A percentile compares a stretch with the other conserved stretches of the same genome.
phyloP scores from a whole-genome alignment of 2,329 filamentous ascomycete species.

The Scortechinia acanthostroma region DNA sequence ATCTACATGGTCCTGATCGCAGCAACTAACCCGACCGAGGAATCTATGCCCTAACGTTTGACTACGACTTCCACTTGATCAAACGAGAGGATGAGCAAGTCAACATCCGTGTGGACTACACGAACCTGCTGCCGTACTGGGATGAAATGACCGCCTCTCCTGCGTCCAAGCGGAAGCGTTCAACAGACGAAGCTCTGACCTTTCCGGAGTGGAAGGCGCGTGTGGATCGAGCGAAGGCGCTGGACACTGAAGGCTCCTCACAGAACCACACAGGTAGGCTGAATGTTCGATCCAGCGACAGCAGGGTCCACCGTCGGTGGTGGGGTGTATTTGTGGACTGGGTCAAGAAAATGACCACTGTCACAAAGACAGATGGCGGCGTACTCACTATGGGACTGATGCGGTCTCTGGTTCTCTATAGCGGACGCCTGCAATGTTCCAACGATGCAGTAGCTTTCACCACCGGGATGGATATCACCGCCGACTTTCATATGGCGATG shows the following conservation, averaged over 20 bases:
- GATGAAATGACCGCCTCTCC: not conserved
- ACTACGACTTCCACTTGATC: not conserved
- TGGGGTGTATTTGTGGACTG: not conserved
- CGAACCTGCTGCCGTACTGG: not conserved
- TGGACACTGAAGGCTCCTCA: no score
- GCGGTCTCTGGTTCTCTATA: not conserved
- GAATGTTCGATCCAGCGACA: no score
- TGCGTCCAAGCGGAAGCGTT: not conserved
- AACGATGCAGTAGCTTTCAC: not conserved
- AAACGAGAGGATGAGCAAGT: not conserved
- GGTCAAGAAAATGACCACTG: not conserved
- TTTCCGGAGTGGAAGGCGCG: no score
- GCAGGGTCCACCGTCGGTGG: no score
- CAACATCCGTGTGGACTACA: not conserved
- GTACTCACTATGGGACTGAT: not conserved
- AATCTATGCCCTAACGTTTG: not conserved
- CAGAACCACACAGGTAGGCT: no score
- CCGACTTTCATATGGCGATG: not conserved
- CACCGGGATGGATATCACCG: not conserved
- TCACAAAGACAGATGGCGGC: not conserved
- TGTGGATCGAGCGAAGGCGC: no score
- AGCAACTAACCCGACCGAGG: no score
- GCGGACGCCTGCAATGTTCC: not conserved
- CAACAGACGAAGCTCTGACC: no score
- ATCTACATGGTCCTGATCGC: not conserved